Evolutionary conservation across 2,329 filamentous ascomycete genomes (phyloP).

Genomic region (Trichoderma sp.): DNA sequence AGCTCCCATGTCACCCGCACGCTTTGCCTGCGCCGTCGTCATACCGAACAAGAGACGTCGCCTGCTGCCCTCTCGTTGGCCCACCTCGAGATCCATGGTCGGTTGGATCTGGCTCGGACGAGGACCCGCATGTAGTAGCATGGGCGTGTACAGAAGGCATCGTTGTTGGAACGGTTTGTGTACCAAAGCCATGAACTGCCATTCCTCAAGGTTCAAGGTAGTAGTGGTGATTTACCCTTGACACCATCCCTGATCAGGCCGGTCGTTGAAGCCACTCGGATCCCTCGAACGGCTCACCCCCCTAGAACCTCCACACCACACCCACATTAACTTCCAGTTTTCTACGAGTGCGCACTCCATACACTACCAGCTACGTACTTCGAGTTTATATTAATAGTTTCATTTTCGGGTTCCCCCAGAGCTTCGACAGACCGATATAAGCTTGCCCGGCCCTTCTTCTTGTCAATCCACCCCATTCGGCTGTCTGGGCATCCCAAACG

Average conservation of each 20-base stretch:
- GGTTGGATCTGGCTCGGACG: constrained; percentile 41
- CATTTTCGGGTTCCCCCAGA: constrained; percentile 17
- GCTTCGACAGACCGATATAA: no score
- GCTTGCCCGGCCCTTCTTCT: no score
- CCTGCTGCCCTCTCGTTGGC: constrained; percentile 34
- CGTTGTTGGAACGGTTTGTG: constrained; percentile 30
- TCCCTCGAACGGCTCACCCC: constrained; percentile 36
- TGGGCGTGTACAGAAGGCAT: no score
- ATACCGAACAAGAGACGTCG: constrained; percentile 31
- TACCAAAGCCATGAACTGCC: constrained; percentile 30
- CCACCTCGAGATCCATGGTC: constrained; percentile 45
- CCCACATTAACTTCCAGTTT: not conserved
- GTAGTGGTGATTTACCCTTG: constrained; percentile 42
- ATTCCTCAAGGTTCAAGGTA: constrained; percentile 6
- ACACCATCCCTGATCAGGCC: constrained; percentile 40
- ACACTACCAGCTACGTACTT: not conserved
- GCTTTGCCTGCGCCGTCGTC: constrained; percentile 35
- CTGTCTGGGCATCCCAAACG: not conserved
- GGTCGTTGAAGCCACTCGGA: constrained; percentile 37
- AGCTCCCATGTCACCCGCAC: constrained; percentile 41
- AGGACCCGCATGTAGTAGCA: not conserved
- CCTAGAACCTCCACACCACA: constrained; percentile 27
- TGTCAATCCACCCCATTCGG: not conserved
- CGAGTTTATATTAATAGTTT: constrained; percentile 24
- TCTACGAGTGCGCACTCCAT: not conserved